These are phyloP conservation scores for Phytophthora megakarya DNA, from an alignment of 352 stramenopile genomes.

Conservation along the genomic window DNA sequence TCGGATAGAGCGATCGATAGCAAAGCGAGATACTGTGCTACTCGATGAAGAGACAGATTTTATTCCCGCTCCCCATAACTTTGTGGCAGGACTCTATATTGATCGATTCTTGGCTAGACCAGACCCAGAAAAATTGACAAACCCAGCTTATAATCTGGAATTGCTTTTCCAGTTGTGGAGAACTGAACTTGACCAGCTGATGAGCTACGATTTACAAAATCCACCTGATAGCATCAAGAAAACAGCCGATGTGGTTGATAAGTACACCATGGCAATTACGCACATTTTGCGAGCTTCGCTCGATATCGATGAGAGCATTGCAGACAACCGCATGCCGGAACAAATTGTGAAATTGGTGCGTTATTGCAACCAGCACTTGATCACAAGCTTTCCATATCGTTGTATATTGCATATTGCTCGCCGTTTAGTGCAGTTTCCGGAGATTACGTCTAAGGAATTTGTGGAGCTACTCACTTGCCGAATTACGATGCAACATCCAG, in stretches of 20 bases:
- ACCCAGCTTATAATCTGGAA: conserved; percentile 79
- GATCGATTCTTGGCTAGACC: conserved; percentile 73
- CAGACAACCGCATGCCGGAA: conserved; percentile 66
- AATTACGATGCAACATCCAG: conserved; percentile 68
- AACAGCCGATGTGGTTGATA: conserved; percentile 61
- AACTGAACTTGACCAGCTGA: conserved; percentile 56
- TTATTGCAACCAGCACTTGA: conserved; percentile 70
- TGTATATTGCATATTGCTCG: conserved; percentile 67
- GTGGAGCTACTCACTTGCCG: conserved; percentile 75
- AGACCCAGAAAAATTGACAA: conserved; percentile 75
- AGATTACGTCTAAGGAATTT: conserved; percentile 74
- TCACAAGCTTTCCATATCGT: conserved; percentile 76
- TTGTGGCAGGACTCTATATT: conserved; percentile 75
- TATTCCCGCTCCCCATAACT: conserved; percentile 66
- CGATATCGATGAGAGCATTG: conserved; percentile 73
- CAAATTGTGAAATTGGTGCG: conserved; percentile 79
- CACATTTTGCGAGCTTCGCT: conserved; percentile 70
- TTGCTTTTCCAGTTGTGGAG: conserved; percentile 77
- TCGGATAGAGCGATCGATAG: conserved; percentile 65
- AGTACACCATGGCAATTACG: conserved; percentile 71
- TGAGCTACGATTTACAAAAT: conserved; percentile 68
- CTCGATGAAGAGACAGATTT: conserved; percentile 69
- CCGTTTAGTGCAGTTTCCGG: conserved; percentile 64
- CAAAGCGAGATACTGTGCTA: conserved; percentile 81
- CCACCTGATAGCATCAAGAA: conserved; percentile 54